Evolutionary conservation across 164 flowering plant genomes (phyloP).

Genomic region (Macadamia tetraphylla): DNA sequence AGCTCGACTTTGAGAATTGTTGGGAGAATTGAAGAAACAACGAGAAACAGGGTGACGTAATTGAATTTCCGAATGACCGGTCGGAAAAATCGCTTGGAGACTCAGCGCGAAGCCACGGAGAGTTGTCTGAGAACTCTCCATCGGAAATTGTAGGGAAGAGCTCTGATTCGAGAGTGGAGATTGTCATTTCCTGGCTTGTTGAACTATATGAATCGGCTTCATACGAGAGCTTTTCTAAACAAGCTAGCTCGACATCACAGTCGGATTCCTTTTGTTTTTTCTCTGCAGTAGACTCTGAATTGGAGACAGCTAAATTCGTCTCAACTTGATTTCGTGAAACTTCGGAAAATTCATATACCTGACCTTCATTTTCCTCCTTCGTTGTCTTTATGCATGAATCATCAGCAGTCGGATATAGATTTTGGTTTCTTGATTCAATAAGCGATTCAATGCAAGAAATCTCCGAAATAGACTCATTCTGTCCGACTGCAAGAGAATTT

Average conservation of each 20-base stretch:
- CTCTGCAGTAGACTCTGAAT: conserved; percentile 20
- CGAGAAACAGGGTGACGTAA: conserved; percentile 49
- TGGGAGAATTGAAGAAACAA: conserved; percentile 43
- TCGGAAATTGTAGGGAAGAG: conserved; percentile 27
- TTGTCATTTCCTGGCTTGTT: conserved; percentile 24
- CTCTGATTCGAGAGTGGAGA: conserved; percentile 39
- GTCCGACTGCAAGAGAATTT: conserved; percentile 13
- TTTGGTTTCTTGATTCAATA: conserved; percentile 9
- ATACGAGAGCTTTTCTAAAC: conserved; percentile 37
- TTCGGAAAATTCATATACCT: conserved; percentile 14
- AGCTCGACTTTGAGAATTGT: conserved; percentile 38
- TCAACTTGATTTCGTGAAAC: conserved; percentile 11
- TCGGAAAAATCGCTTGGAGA: conserved; percentile 70
- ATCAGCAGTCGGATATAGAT: not conserved
- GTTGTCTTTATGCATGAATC: not conserved
- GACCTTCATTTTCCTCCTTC: conserved; percentile 13
- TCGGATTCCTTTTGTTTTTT: conserved; percentile 13
- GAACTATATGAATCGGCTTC: conserved; percentile 34
- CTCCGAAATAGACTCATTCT: conserved; percentile 17
- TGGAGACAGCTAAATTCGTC: conserved; percentile 9
- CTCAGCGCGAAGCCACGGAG: conserved; percentile 38
- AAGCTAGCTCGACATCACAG: conserved; percentile 40
- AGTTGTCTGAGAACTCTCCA: conserved; percentile 35
- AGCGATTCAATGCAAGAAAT: conserved; percentile 22
- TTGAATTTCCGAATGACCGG: conserved; percentile 32